Evolutionary conservation across 352 stramenopile species (phyloP).

Genomic region (Phytophthora pseudosyringae): DNA sequence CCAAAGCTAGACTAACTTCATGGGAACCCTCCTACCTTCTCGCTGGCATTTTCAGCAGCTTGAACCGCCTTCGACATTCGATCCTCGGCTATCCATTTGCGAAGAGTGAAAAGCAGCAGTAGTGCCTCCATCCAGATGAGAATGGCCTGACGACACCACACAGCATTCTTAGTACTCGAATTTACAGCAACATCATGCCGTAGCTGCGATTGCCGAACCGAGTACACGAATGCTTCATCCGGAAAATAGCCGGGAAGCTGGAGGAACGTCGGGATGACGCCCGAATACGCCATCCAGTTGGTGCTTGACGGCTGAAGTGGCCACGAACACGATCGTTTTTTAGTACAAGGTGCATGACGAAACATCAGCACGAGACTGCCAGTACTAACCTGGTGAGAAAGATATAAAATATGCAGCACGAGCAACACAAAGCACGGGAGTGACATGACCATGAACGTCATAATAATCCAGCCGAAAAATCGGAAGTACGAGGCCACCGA

Average conservation of each 20-base stretch:
- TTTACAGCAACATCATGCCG: neutral
- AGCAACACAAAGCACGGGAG: slow-evolving; percentile 60
- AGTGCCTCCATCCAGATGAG: slow-evolving; percentile 56
- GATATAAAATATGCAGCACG: slow-evolving; percentile 54
- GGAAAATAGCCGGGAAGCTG: slow-evolving; percentile 63
- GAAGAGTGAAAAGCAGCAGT: slow-evolving; percentile 64
- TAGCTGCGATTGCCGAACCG: slow-evolving; percentile 31
- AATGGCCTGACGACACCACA: slow-evolving; percentile 36
- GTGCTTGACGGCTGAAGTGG: slow-evolving; percentile 3
- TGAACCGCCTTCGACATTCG: slow-evolving; percentile 61
- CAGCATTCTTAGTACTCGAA: neutral
- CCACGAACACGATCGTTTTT: neutral
- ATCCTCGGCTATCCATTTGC: slow-evolving; percentile 82
- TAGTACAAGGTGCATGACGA: neutral
- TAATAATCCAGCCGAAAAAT: slow-evolving; percentile 83
- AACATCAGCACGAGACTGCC: neutral
- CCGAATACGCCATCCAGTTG: slow-evolving; percentile 51
- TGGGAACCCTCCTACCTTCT: slow-evolving; percentile 31
- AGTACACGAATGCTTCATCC: slow-evolving; percentile 62
- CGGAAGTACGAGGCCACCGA: slow-evolving; percentile 84
- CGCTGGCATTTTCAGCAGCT: slow-evolving; percentile 49
- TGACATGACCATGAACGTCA: slow-evolving; percentile 68
- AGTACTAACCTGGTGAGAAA: slow-evolving; percentile 24
- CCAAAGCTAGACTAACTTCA: neutral
- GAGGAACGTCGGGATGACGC: slow-evolving; percentile 60